Evolutionary conservation across 441 rosid species (phyloP), one percentile per base, ranked within the genome.

Genomic region (Corymbia calophylla): DNA sequence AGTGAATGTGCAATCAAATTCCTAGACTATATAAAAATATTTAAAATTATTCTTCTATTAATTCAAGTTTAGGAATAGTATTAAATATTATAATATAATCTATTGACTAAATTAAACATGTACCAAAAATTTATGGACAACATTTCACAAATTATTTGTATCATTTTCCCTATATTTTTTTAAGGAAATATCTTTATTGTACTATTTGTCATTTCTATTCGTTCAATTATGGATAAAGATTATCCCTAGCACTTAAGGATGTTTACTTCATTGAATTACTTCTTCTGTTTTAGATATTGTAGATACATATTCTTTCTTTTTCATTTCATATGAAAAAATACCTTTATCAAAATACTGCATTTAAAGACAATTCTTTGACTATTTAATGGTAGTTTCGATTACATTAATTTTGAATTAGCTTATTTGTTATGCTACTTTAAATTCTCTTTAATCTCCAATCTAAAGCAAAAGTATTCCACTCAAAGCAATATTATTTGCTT

Each of bases 21-120:
- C 3, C 19, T 55, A 55, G 7, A 62, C 0, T n/a, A 29, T 62
- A 62, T 62, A 18, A 62, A 62, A n/a, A 13, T 62, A 14, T 62
- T 2, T 1, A 62, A 62, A 18, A 54, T 17, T 3, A 19, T 55
- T 0, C 1, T 55, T 55, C 7, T 19, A n/a, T n/a, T n/a, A n/a
- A 55, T 55, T 55, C 58, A 3, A 55, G 25, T 55, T 55, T 55
- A 55, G 23, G 18, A 15, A 60, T 12, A 60, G 5, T 25, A 27
- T 60, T 60, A 6, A 60, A 10, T 60, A 25, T 60, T 58, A 25
- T 60, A 27, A 27, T 60, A 27, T 60, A 2, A 6, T 60, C 1
- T 60, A 60, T n/a, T n/a, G n/a, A 60, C 3, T 27, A 60, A 27
- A 60, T 60, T 25, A 15, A 60, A 60, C 25, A 27, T 60, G 7